These are phyloP conservation scores for Sclerotinia minor DNA, from an alignment of 2,329 filamentous ascomycete genomes.

Conservation along the genomic window DNA sequence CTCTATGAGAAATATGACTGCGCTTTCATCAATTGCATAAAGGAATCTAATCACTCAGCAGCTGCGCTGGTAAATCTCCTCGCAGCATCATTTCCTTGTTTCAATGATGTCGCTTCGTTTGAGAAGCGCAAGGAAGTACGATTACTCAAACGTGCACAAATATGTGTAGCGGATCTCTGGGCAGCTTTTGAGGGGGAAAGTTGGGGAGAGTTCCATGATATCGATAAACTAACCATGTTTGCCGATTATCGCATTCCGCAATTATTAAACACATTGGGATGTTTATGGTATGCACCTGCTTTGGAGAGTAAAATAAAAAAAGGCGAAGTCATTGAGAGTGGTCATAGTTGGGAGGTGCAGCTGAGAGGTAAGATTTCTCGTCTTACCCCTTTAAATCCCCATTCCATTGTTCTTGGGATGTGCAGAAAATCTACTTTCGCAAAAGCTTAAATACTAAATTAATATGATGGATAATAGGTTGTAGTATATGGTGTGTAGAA, in stretches of 20 bases:
- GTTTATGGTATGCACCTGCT: conserved; percentile 79
- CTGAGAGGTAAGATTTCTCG: conserved; percentile 62
- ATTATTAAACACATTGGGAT: conserved; percentile 80
- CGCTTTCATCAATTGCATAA: conserved; percentile 71
- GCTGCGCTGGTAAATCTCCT: conserved; percentile 83
- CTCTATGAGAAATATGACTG: conserved; percentile 78
- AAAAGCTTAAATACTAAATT: neutral
- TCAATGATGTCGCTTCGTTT: conserved; percentile 77
- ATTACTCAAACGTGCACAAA: conserved; percentile 92
- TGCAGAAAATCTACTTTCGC: neutral
- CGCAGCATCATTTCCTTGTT: conserved; percentile 78
- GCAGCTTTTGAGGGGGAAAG: conserved; percentile 83
- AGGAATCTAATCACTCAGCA: conserved; percentile 74
- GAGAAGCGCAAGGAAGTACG: conserved; percentile 71
- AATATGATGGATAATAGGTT: conserved; percentile 52
- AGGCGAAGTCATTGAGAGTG: conserved; percentile 65
- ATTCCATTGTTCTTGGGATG: neutral
- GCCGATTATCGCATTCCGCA: conserved; percentile 97
- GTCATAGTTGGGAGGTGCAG: conserved; percentile 80
- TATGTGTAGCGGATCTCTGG: conserved; percentile 94
- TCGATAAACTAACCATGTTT: conserved; percentile 97
- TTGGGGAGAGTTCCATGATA: conserved; percentile 82
- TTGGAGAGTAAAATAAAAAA: conserved; percentile 69
- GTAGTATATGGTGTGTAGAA: conserved; percentile 96
- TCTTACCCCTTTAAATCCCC: neutral